These are phyloP conservation scores for Claviceps paspali DNA, from an alignment of 2,329 filamentous ascomycete genomes.

Conservation along the genomic window DNA sequence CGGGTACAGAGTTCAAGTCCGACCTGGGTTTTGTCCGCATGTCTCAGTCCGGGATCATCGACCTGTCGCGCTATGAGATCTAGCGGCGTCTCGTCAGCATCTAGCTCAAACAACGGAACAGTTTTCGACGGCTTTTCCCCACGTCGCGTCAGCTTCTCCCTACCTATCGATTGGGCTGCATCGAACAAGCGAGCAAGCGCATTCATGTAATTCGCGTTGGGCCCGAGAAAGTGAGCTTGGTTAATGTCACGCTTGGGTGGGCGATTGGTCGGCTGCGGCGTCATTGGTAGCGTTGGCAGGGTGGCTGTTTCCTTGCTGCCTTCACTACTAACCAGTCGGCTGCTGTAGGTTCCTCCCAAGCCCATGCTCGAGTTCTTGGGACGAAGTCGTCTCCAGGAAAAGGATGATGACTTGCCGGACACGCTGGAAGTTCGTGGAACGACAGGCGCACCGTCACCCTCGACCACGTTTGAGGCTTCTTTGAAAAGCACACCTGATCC, in stretches of 20 bases:
- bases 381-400: slow-evolving; percentile 79
- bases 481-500: slow-evolving; percentile 61
- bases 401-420: slow-evolving; percentile 51
- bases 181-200: slow-evolving; percentile 84
- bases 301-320: slow-evolving; percentile 26
- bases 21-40: slow-evolving; percentile 86
- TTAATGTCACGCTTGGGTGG: slow-evolving; percentile 57
- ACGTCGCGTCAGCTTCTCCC: too few species aligned
- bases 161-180: slow-evolving; percentile 83
- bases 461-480: slow-evolving; percentile 38
- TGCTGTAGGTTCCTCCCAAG: slow-evolving; percentile 33
- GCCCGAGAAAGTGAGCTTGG: slow-evolving; percentile 60
- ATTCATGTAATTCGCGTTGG: slow-evolving; percentile 81
- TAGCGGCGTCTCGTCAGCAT: slow-evolving; percentile 19
- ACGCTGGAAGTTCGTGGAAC: slow-evolving; percentile 44
- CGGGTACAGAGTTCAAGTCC: slow-evolving; percentile 85
- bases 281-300: slow-evolving; percentile 67
- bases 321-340: slow-evolving; percentile 11
- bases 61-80: slow-evolving; percentile 94
- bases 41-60: slow-evolving; percentile 81
- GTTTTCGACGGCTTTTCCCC: too few species aligned
- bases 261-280: slow-evolving; percentile 44
- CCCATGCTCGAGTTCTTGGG: slow-evolving; percentile 71
- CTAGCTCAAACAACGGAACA: too few species aligned
- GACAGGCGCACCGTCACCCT: slow-evolving; percentile 25